These are phyloP conservation scores for Clonostachys solani DNA, from an alignment of 2,329 filamentous ascomycete genomes.

Conservation along the genomic window DNA sequence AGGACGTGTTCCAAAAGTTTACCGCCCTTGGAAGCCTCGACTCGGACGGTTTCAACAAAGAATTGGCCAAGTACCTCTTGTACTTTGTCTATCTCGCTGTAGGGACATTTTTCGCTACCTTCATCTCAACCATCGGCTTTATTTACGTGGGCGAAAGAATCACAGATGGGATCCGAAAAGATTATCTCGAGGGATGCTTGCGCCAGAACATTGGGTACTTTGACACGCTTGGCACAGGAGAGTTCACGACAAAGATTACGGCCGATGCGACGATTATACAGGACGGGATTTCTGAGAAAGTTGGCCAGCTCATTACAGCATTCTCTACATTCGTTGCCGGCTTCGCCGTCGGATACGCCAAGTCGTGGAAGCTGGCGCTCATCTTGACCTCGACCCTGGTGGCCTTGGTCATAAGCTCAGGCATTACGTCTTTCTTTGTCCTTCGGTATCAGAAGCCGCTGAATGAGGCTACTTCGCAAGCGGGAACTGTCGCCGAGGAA, in stretches of 20 bases:
- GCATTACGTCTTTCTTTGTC: constrained; percentile 66
- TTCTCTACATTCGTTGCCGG: constrained; percentile 81
- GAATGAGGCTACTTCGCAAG: constrained; percentile 74
- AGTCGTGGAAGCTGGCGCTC: constrained; percentile 89
- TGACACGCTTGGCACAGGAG: constrained; percentile 87
- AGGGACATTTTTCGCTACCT: constrained; percentile 73
- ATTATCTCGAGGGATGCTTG: constrained; percentile 81
- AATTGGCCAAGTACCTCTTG: constrained; percentile 62
- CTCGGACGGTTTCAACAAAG: constrained; percentile 51
- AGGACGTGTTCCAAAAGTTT: constrained; percentile 66
- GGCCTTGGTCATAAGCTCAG: constrained; percentile 74
- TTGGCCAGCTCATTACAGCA: constrained; percentile 72
- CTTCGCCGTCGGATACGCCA: constrained; percentile 85
- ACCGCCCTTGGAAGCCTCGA: constrained; percentile 37
- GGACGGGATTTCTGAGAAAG: constrained; percentile 89
- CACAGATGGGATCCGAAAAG: constrained; percentile 71
- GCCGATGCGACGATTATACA: constrained; percentile 92
- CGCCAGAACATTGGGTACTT: constrained; percentile 90
- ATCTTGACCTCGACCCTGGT: constrained; percentile 76
- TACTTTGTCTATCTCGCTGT: constrained; percentile 86
- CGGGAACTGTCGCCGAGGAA: constrained; percentile 68
- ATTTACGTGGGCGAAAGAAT: constrained; percentile 84
- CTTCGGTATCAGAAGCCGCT: constrained; percentile 77
- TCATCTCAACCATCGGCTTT: constrained; percentile 81
- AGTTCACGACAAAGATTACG: constrained; percentile 92